Base-by-base conservation (phyloP, 2,329 filamentous ascomycete genomes). In the Thelonectria rubi region DNA sequence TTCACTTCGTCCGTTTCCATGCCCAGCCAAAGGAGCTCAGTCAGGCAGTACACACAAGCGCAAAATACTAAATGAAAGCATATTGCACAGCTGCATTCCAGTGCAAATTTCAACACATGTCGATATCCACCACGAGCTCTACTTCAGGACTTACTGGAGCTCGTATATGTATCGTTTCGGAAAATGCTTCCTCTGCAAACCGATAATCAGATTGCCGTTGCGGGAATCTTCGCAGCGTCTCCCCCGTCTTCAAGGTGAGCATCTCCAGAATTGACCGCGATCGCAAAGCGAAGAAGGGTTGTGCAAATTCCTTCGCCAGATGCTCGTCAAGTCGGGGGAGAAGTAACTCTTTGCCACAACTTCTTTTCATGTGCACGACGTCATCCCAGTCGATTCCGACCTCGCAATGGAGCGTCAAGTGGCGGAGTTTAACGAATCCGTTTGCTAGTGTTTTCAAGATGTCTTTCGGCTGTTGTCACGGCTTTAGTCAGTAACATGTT, bases 201-300 rank as follows among this genome's bases (percentile, higher is more conserved):
- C n/a, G 26, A 34, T 34, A 48, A 34, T 4, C 2, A 34, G 26
- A n/a, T 48, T 34, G 2, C 46, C 15, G 12, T n/a, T 18, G 15
- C 15, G 26, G n/a, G n/a, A 34, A 34, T 48, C 26, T 34, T 48
- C 46, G 26, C 26, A 48, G 46, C 2, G 24, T 32, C 11, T 48
- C 46, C n/a, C 46, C 46, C 15, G 26, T 48, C 24, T 48, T 48
- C 24, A 48, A 34, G 46, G 26, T 48, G 46, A 48, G 24, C 24
- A 10, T 48, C 24, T 48, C 46, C 26, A 48, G 26, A 6, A 24
- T 48, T 26, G 46, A 48, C 26, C 8, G 15, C 46, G 26, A 48
- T 34, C 46, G 46, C n/a, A 34, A 48, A 18, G 9, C 18, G 46
- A 48, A 48, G 46, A 48, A 48, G n/a, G 26, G 46, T 18, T 48